Conservation (phyloP, 2,329 filamentous ascomycete genomes). For the Colletotrichum orchidophilum region DNA sequence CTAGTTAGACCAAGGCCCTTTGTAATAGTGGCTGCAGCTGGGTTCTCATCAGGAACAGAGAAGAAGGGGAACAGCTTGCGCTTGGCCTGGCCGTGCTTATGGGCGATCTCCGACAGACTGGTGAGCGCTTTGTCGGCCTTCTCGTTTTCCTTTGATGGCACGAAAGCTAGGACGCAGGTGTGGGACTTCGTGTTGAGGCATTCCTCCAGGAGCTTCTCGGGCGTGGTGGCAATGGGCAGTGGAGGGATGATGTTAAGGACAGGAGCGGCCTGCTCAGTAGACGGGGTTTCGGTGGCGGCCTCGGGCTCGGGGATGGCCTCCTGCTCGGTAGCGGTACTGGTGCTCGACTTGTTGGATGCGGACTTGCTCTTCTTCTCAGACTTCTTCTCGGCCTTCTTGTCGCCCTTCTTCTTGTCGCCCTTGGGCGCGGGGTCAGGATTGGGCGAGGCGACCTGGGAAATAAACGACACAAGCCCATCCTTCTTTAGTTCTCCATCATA, state of each 20-base stretch:
- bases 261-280: conserved; percentile 41
- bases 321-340: conserved; percentile 32
- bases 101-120: conserved; percentile 76
- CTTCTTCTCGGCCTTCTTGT: conserved; percentile 50
- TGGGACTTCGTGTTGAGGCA: conserved; percentile 81
- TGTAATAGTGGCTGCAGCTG: conserved; percentile 53
- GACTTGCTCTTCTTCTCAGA: conserved; percentile 36
- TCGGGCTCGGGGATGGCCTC: conserved; percentile 39
- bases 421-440: conserved; percentile 78
- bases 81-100: conserved; percentile 75
- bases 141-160: conserved; percentile 61
- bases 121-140: conserved; percentile 66
- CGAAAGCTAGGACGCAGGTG: conserved; percentile 84
- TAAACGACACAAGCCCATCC: conserved; percentile 80
- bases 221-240: conserved; percentile 72
- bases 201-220: conserved; percentile 71
- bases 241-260: conserved; percentile 57
- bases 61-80: conserved; percentile 85
- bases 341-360: conserved; percentile 18
- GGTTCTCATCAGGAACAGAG: conserved; percentile 66
- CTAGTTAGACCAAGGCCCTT: conserved; percentile 69
- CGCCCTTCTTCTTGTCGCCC: conserved; percentile 55
- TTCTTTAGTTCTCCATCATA: conserved; percentile 91
- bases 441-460: conserved; percentile 80
- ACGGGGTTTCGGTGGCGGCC: conserved; percentile 48